A percentile compares a stretch with the other conserved stretches of the same genome.
phyloP scores from a whole-genome alignment of 306 rosid genomes.

The Hippophae tibetana region DNA sequence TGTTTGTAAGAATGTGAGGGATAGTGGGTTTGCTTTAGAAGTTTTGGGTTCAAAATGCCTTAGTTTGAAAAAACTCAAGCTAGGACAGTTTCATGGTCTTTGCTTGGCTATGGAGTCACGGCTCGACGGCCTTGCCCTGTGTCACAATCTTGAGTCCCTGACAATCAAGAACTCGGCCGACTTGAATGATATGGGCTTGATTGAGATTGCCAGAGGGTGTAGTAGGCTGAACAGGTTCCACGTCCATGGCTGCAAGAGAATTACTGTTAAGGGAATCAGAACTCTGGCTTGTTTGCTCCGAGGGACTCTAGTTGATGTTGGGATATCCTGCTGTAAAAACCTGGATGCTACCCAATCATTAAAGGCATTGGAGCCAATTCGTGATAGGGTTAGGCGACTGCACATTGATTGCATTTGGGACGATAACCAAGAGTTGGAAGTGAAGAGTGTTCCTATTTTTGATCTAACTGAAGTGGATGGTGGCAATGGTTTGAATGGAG shows the following conservation, averaged over 20 bases:
- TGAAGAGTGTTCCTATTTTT: conserved; percentile 18
- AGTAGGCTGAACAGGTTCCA: conserved; percentile 51
- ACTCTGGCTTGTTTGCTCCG: conserved; percentile 54
- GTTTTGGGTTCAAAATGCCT: conserved; percentile 57
- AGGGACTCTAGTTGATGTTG: conserved; percentile 47
- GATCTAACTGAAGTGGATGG: conserved; percentile 24
- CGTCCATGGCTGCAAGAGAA: conserved; percentile 57
- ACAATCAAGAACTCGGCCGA: conserved; percentile 56
- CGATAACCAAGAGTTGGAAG: conserved; percentile 21
- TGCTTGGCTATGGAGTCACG: conserved; percentile 59
- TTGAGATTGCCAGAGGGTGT: conserved; percentile 82
- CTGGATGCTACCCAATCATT: conserved; percentile 44
- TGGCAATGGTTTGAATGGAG: conserved; percentile 2
- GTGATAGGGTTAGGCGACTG: conserved; percentile 52
- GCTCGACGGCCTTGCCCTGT: conserved; percentile 77
- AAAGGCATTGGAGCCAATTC: conserved; percentile 63
- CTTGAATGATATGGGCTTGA: conserved; percentile 83
- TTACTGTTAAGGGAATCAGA: conserved; percentile 59
- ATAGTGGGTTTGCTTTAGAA: conserved; percentile 62
- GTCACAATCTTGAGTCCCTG: conserved; percentile 62
- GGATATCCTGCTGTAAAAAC: conserved; percentile 60
- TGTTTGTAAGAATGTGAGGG: conserved; percentile 67
- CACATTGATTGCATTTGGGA: conserved; percentile 85
- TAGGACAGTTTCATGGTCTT: conserved; percentile 79
- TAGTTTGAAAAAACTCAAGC: conserved; percentile 46